These are phyloP conservation scores for Prosopis cineraria DNA, from an alignment of 306 rosid species.

Conservation along the genomic window DNA sequence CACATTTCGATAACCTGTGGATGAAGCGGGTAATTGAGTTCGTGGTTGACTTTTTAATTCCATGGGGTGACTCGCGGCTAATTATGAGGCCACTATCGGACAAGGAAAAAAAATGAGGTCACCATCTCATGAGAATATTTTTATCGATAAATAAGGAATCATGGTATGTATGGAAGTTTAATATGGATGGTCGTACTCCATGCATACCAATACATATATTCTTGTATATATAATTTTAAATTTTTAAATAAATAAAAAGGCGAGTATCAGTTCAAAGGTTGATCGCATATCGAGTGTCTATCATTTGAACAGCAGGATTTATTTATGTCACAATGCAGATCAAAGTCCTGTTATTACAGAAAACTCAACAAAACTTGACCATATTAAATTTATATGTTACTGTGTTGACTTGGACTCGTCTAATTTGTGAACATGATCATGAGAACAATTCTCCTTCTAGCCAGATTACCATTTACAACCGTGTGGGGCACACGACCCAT, in stretches of 20 bases:
- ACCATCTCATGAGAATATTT: background rate
- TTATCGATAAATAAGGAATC: background rate
- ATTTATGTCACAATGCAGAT: background rate
- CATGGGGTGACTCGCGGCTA: background rate
- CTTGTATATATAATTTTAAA: background rate
- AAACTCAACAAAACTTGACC: background rate
- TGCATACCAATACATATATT: background rate
- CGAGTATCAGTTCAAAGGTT: background rate
- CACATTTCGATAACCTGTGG: background rate
- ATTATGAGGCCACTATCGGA: background rate
- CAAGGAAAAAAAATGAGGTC: background rate
- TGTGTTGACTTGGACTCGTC: background rate
- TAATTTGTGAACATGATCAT: background rate
- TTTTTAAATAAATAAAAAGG: background rate
- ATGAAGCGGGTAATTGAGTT: background rate
- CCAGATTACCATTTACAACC: no score
- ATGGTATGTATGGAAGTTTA: background rate
- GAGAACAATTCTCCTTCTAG: background rate
- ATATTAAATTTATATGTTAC: background rate
- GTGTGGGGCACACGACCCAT: slow-evolving; percentile 15
- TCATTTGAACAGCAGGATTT: background rate
- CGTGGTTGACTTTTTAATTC: background rate
- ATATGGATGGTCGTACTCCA: background rate
- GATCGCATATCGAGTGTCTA: background rate
- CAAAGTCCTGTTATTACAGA: background rate